Evolutionary conservation across 768 basidiomycete genomes (phyloP), one percentile per base, ranked within the genome.

Genomic region (Boletus pseudo-olivaceus): DNA sequence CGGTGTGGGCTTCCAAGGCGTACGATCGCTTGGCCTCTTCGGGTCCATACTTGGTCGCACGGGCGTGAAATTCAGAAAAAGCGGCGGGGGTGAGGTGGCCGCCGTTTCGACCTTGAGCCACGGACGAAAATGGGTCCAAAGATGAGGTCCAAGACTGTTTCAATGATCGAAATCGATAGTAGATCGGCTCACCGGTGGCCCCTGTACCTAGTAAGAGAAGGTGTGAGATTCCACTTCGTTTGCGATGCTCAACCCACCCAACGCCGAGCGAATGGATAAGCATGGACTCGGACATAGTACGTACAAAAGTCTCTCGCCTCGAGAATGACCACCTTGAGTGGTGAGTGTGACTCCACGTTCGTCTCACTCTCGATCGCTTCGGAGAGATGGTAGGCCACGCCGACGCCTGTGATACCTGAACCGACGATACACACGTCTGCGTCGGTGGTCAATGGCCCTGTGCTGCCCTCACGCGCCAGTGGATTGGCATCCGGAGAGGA

Each of bases 221-320:
- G 23, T 12, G 20, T 55, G 33, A 59, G 52, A 34, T 17, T 15
- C 19, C 12, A 7, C n/a, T 19, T 20, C 11, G 12, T 32, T 20
- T 34, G 4, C 32, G n/a, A 34, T 49, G 11, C 34, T 15, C 26
- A 8, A 15, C 20, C n/a, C 27, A 30, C 5, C 11, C 17, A 29
- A 26, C 42, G n/a, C 3, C 4, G 19, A 20, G 20, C 5, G 15
- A 10, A 9, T 9, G 19, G 12, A 6, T 5, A n/a, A 11, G 19
- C 7, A 17, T 14, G 49, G 14, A 54, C 23, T 23, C 23, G 41
- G 11, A 54, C 7, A 53, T 43, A n/a, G n/a, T n/a, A 76, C 89
- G 72, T 23, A 92, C 93, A 89, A 68, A 94, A 87, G 63, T 91
- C 87, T 61, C 94, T 75, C 5, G 92, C 94, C 64, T 96, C 93